Base-by-base conservation (phyloP, 192 early-diverging fungal species). In the Backusella tuberculispora region DNA sequence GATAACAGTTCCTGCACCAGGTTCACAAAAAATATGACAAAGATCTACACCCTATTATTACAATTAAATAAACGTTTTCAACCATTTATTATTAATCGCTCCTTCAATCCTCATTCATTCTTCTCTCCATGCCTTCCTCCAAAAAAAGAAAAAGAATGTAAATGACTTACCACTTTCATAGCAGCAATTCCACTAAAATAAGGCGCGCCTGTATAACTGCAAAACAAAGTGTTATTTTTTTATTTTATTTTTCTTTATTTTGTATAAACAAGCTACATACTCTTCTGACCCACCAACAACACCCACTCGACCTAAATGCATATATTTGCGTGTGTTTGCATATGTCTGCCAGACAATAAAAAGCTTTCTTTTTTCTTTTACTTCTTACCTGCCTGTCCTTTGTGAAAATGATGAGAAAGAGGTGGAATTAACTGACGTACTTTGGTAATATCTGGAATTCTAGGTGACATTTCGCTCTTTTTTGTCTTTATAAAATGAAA, bases 171-270 rank as follows among this genome's bases (percentile, higher is more conserved):
- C 76, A 91, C 60, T 79, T 90, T 86, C 77, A 95, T 85, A 2
- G 91, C 84, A 9, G 90, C 76, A 65, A 92, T 92, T 0, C 82
- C 89, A 47, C 93, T 93, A 79, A 97, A 99, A 74, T 89, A 99
- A 3, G 97, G 96, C 2, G 97, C 97, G 0, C 97, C 96, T 0
- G 97, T 95, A 78, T 95, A 96, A 21, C 90, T 92, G 65, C 34
- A 43, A 19, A 19, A 34, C 10, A 46, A 40, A 47, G 6, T 47
- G 26, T 68, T 12, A 42, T 24, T 38, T 24, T 1, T 56, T 21
- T 43, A 37, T 50, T 19, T 17, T 6, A 15, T n/a, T n/a, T n/a
- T n/a, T n/a, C n/a, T n/a, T n/a, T 29, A 44, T 19, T 67, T 63
- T 34, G 2, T 34, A 5, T 10, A 21, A 26, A 21, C 0, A 43